These are phyloP conservation scores for Butyriboletus loyo DNA, from an alignment of 768 basidiomycete species.

Conservation along the genomic window DNA sequence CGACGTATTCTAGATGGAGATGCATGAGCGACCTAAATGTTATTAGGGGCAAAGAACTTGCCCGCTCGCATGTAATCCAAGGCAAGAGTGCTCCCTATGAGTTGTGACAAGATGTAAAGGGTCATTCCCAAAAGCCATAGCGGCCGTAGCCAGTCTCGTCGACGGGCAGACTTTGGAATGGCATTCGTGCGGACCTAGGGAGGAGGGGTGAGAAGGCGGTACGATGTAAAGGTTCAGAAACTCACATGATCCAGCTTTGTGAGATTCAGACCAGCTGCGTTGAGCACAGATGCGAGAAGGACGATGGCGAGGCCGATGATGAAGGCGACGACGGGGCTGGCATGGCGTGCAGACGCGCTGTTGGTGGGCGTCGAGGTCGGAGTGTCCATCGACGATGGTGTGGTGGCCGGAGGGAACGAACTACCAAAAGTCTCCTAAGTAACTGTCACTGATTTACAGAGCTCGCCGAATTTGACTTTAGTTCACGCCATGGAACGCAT, in stretches of 20 bases:
- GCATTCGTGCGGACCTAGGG: conserved; percentile 66
- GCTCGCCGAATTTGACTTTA: neutral
- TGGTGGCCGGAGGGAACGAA: neutral
- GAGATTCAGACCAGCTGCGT: conserved; percentile 90
- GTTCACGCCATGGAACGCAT: conserved; percentile 26
- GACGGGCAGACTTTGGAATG: conserved; percentile 73
- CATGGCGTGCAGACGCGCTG: conserved; percentile 35
- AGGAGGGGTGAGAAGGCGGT: neutral
- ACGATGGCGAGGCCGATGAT: conserved; percentile 87
- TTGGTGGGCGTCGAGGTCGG: conserved; percentile 16
- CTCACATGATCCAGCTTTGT: conserved; percentile 91
- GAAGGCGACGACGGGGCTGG: conserved; percentile 66
- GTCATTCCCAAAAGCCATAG: conserved; percentile 91
- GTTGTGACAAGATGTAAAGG: conserved; percentile 88
- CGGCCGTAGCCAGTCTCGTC: conserved; percentile 77
- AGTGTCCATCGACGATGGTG: conserved; percentile 20
- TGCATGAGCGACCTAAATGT: conserved; percentile 9
- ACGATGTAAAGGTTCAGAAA: conserved; percentile 7
- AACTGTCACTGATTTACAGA: too few species aligned
- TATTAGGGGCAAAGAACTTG: conserved; percentile 24
- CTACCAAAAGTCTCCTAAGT: conserved; percentile 21
- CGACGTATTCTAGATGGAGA: conserved; percentile 75
- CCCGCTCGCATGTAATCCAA: conserved; percentile 87
- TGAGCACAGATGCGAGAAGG: conserved; percentile 77
- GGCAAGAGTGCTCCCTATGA: conserved; percentile 84